Conservation (phyloP, 331 rosid species). For the Spiraea crenata region DNA sequence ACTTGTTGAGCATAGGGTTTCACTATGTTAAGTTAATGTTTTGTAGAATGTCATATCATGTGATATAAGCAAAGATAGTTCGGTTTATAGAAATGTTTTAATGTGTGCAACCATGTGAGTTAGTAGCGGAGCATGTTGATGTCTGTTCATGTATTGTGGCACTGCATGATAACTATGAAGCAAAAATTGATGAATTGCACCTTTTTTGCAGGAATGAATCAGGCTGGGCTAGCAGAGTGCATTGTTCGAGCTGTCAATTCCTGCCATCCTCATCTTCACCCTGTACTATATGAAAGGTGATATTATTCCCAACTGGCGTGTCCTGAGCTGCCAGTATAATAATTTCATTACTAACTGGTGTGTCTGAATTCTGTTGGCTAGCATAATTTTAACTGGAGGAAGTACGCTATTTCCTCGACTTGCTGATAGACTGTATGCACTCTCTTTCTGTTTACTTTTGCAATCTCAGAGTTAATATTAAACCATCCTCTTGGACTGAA, state of each 20-base stretch:
- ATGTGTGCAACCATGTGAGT: not conserved
- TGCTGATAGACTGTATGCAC: conserved; percentile 75
- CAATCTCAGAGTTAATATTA: conserved; percentile 3
- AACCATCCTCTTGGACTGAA: not conserved
- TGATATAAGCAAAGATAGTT: not conserved
- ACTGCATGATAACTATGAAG: not conserved
- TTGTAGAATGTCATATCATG: not conserved
- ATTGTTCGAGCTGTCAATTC: conserved; percentile 81
- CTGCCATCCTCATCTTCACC: conserved; percentile 85
- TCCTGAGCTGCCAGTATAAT: too few species aligned
- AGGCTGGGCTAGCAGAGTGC: conserved; percentile 94
- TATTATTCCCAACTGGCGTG: not conserved
- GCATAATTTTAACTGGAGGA: conserved; percentile 94
- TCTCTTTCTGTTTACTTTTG: not conserved
- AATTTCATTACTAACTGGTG: not conserved
- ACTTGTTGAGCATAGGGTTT: not conserved
- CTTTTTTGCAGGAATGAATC: conserved; percentile 76
- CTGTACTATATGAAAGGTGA: conserved; percentile 83
- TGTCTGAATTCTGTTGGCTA: conserved; percentile 32
- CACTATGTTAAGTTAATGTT: not conserved
- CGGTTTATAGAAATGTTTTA: not conserved
- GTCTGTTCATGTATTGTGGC: not conserved
- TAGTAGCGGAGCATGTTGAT: conserved; percentile 11
- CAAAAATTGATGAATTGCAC: conserved; percentile 22
- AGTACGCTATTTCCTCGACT: conserved; percentile 84